Conservation (phyloP, 169 alveolate genomes). For the Plasmodium malariae region DNA sequence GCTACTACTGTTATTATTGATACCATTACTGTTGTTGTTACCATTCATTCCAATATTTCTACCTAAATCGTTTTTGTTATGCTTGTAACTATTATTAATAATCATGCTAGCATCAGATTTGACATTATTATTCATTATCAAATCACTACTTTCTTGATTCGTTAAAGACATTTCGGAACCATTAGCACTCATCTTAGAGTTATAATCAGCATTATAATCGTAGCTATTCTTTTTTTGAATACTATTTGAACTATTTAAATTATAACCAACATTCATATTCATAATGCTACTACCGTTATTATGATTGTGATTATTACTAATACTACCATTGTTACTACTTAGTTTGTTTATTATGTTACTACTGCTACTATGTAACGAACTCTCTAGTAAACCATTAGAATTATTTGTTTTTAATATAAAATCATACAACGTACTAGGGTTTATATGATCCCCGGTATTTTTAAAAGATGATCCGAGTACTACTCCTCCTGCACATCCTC, state of each 20-base stretch:
- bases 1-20: too few relatives aligned
- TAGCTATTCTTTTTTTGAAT: slow-evolving; percentile 36
- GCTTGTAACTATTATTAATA: not conserved
- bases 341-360: not conserved
- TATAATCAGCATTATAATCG: slow-evolving; percentile 50
- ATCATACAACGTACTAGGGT: slow-evolving; percentile 50
- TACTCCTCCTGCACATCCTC: not conserved
- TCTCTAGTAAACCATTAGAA: slow-evolving; percentile 22
- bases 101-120: not conserved
- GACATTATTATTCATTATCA: slow-evolving; percentile 1
- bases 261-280: slow-evolving; percentile 1
- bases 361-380: slow-evolving; percentile 6
- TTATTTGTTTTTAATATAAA: slow-evolving; percentile 57
- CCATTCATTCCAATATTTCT: too few relatives aligned
- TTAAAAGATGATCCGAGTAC: not conserved
- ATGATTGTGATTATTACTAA: slow-evolving; percentile 6
- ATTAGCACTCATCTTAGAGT: slow-evolving; percentile 42
- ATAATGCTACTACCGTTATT: not conserved
- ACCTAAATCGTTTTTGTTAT: not conserved
- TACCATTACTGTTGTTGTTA: too few relatives aligned
- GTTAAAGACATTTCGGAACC: slow-evolving; percentile 49
- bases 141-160: slow-evolving; percentile 30
- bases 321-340: not conserved
- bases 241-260: not conserved
- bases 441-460: slow-evolving; percentile 16